A percentile compares a stretch with the other conserved stretches of the same genome.
Conservation (phyloP, 176 grass and related monocot genomes). For the Phoenix roebelenii region DNA sequence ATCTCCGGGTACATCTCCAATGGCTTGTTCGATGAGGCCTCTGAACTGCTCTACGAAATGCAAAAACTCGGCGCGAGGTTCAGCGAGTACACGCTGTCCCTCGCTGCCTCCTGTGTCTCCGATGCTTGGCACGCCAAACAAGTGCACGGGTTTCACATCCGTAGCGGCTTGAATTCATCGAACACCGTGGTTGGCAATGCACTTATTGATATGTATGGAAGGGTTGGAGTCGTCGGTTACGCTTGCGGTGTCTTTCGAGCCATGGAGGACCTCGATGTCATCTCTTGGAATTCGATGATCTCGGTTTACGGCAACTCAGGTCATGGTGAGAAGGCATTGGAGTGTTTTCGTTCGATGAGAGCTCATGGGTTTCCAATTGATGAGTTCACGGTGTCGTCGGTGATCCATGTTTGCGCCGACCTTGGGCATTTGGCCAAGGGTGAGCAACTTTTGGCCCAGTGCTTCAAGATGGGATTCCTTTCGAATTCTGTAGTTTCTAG, state of each 20-base stretch:
- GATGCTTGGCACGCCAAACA: slow-evolving; percentile 25
- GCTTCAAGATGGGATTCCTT: slow-evolving; percentile 53
- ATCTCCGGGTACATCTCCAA: slow-evolving; percentile 38
- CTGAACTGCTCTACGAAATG: slow-evolving; percentile 30
- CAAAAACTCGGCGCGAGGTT: slow-evolving; percentile 30
- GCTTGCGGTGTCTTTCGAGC: slow-evolving; percentile 38
- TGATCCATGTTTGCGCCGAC: slow-evolving; percentile 45
- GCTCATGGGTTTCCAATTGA: slow-evolving; percentile 43
- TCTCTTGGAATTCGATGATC: slow-evolving; percentile 70
- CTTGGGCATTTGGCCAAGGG: slow-evolving; percentile 39
- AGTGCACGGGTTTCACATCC: slow-evolving; percentile 44
- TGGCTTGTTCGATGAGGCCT: slow-evolving; percentile 18
- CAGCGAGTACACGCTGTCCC: slow-evolving; percentile 74
- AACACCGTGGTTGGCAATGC: slow-evolving; percentile 44
- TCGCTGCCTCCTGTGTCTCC: slow-evolving; percentile 27
- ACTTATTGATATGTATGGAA: slow-evolving; percentile 65
- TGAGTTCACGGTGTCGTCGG: slow-evolving; percentile 43
- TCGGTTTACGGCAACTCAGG: slow-evolving; percentile 44
- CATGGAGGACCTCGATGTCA: slow-evolving; percentile 42
- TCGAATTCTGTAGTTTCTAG: slow-evolving; percentile 62
- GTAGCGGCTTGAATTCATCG: slow-evolving; percentile 24
- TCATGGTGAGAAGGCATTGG: slow-evolving; percentile 27
- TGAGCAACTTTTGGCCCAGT: slow-evolving; percentile 61
- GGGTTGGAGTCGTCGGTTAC: slow-evolving; percentile 29
- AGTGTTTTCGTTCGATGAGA: slow-evolving; percentile 43